phyloP scores from a whole-genome alignment of 2,329 filamentous ascomycete genomes.

The Phoma sp. region DNA sequence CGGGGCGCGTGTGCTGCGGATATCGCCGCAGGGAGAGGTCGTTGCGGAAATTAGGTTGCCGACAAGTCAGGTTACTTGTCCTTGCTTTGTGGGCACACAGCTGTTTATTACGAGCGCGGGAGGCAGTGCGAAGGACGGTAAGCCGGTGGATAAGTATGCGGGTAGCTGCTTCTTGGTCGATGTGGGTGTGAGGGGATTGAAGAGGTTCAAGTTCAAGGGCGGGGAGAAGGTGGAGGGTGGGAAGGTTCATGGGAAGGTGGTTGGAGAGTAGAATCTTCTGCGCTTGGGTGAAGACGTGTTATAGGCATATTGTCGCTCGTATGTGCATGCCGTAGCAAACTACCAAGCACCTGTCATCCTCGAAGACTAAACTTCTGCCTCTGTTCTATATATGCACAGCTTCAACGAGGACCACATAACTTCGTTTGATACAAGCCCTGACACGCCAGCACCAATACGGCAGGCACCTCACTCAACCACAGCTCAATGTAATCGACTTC shows the following conservation, averaged over 20 bases:
- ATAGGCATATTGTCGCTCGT: too few relatives aligned
- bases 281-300: too few relatives aligned
- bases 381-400: too few relatives aligned
- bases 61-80: slow-evolving; percentile 81
- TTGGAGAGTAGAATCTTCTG: slow-evolving; percentile 25
- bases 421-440: too few relatives aligned
- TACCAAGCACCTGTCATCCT: too few relatives aligned
- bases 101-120: slow-evolving; percentile 80
- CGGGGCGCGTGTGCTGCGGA: slow-evolving; percentile 75
- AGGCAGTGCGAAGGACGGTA: slow-evolving; percentile 60
- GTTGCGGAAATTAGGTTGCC: slow-evolving; percentile 79
- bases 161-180: slow-evolving; percentile 80
- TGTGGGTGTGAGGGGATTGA: slow-evolving; percentile 71
- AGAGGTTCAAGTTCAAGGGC: slow-evolving; percentile 48
- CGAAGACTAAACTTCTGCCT: too few relatives aligned
- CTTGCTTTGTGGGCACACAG: slow-evolving; percentile 75
- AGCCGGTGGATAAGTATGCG: slow-evolving; percentile 68
- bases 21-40: slow-evolving; percentile 73
- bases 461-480: too few relatives aligned
- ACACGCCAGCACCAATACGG: too few relatives aligned
- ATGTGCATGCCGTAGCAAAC: too few relatives aligned
- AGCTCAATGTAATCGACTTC: too few relatives aligned
- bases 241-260: slow-evolving; percentile 39
- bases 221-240: slow-evolving; percentile 38
- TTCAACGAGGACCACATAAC: too few relatives aligned